These are phyloP conservation scores for Bruguiera sexangula DNA, from an alignment of 345 rosid genomes.

Conservation along the genomic window DNA sequence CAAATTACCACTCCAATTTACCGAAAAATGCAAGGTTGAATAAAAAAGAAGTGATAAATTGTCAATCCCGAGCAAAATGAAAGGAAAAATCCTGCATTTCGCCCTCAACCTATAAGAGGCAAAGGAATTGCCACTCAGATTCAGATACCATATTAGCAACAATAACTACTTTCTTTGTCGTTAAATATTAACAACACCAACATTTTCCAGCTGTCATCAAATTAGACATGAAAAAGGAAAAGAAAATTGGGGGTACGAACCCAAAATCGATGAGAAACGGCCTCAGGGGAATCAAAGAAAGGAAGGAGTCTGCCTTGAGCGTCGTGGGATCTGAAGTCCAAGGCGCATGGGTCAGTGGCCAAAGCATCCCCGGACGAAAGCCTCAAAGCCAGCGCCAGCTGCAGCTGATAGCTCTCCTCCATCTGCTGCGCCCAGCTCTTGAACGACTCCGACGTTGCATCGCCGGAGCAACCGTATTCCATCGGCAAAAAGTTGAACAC, in stretches of 20 bases:
- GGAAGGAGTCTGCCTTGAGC: neutral
- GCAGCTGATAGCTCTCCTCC: conserved; percentile 32
- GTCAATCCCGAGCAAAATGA: no score
- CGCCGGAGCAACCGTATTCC: conserved; percentile 6
- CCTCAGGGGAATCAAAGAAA: conserved; percentile 12
- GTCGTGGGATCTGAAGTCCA: conserved; percentile 10
- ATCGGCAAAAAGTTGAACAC: neutral
- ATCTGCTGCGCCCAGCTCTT: conserved; percentile 26
- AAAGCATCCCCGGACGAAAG: conserved; percentile 25
- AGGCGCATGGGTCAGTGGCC: conserved; percentile 16
- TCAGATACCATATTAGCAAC: no score
- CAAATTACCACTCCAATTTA: no score
- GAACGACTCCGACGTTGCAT: neutral
- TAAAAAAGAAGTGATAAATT: no score
- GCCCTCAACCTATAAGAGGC: no score
- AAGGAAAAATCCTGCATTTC: no score
- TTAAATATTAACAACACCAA: no score
- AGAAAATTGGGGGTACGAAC: neutral
- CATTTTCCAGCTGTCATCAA: neutral
- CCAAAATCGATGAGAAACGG: conserved; percentile 29
- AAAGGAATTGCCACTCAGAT: no score
- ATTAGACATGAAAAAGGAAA: neutral
- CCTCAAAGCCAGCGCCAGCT: conserved; percentile 22
- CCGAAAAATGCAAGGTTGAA: no score
- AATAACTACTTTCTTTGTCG: no score